Base-by-base conservation (phyloP, 1,284 basidiomycete genomes). In the Pseudozyma flocculosa region DNA sequence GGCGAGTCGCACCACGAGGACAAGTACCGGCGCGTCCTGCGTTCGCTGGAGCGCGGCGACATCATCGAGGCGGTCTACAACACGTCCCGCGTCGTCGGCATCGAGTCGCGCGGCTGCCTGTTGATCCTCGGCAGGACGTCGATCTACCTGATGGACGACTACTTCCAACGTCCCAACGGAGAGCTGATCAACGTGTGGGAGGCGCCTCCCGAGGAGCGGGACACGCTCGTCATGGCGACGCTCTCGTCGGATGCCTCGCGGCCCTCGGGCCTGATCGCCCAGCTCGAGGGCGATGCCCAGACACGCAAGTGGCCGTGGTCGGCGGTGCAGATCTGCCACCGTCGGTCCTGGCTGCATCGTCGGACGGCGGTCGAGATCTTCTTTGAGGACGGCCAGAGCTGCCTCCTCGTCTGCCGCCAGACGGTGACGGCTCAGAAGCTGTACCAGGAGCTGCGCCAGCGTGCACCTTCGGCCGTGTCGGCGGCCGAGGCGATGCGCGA, bases 151-250 rank as follows among this genome's bases (percentile, higher is more conserved):
- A 81, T 96, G 15, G 92, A 96, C 71, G 92, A 92, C 7, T 82
- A 95, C n/a, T 88, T 94, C 15, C 89, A 94, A 76, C 87, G 86
- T 47, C 85, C 88, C 10, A 85, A 87, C 40, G 92, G 91, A 0
- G 92, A 94, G 76, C 85, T 96, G 34, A 87, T 95, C 44, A 90
- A 92, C 68, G 89, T 89, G 1, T 85, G 85, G 62, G 89, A 94
- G 67, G 91, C 91, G 2, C 89, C 91, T 0, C 85, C 85, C 61
- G 85, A 87, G 45, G 81, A 94, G 38, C 52, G 75, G 23, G 74
- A 75, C 41, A 50, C 64, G 15, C 58, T 70, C 3, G 63, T 64
- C 18, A 85, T 92, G 67, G 88, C 89, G 53, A 87, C 93, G 39
- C 87, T 91, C 8, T 79, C 79, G 13, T 89, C 52, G 22, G 59